Evolutionary conservation across 225 moss, liverwort and hornwort species (phyloP), one percentile per base, ranked within the genome.

Genomic region (Neckera pumila): DNA sequence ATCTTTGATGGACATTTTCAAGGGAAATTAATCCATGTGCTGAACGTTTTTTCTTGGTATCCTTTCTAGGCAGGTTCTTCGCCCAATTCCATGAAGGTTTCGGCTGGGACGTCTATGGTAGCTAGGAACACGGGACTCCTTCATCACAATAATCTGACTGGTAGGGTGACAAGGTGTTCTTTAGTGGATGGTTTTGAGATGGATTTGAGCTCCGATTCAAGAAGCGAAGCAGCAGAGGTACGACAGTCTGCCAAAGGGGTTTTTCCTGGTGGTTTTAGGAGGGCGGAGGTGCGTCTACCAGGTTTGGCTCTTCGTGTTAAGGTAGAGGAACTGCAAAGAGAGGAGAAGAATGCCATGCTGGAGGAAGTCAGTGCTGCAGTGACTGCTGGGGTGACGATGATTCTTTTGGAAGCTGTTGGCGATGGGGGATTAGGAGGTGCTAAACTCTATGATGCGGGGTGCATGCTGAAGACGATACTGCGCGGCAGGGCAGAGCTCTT

Each of bases 251-350:
- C 93, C 5, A 96, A 92, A 82, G 95, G 97, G 74, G 94, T 99
- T 7, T 97, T 96, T 88, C 99, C 97, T 47, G 97, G 99, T 56
- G 97, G 97, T 57, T 93, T 95, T 27, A 89, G 97, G 89, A 93
- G 99, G 86, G 92, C 96, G 47, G 97, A 97, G 91, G 97, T 99
- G 80, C 94, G 93, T 45, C 91, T 99, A 65, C 99, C 99, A n/a
- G 99, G 99, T 47, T 85, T 99, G 78, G 94, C 95, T 43, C 88
- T 96, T 86, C 93, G 96, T 61, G 89, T 99, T 76, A 92, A 89
- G 91, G 87, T 95, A 80, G 96, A 96, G 91, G 96, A 96, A 79
- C 67, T 96, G 88, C 94, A 92, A 75, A 88, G 88, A 33, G 92
- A 94, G 77, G 89, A 84, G 33, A 89, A 89, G 82, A 91, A 88